phyloP scores from a whole-genome alignment of 202 grass and related monocot genomes.

The Zoysia matrella region DNA sequence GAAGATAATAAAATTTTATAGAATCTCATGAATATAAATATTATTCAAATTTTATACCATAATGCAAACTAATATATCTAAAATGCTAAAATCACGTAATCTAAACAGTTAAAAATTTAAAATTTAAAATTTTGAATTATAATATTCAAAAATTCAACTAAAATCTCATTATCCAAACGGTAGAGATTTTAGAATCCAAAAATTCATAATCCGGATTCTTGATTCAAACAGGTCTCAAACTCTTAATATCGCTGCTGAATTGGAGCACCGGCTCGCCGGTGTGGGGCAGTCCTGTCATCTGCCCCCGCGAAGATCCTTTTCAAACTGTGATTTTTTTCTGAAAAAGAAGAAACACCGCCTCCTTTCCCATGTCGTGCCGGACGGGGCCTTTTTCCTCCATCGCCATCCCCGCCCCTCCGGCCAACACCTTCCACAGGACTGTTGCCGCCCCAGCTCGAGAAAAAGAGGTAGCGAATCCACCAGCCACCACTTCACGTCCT shows the following conservation, averaged over 20 bases:
- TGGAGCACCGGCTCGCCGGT: background rate
- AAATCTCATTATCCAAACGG: too few species aligned
- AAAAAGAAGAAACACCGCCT: slow-evolving; percentile 58
- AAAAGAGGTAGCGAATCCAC: background rate
- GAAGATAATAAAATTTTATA: too few species aligned
- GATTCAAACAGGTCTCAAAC: too few species aligned
- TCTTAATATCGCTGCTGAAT: slow-evolving; percentile 23
- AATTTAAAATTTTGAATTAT: too few species aligned
- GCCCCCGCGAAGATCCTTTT: slow-evolving; percentile 55
- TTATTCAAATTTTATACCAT: too few species aligned
- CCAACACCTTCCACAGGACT: slow-evolving; percentile 54
- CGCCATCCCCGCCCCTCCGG: slow-evolving; percentile 42
- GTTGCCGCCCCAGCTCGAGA: slow-evolving; percentile 57
- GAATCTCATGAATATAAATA: too few species aligned
- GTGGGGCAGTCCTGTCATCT: slow-evolving; percentile 44
- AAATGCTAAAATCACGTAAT: too few species aligned
- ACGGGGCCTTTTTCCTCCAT: slow-evolving; percentile 30
- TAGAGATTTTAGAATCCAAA: too few species aligned
- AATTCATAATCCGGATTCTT: too few species aligned
- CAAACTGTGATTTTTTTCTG: slow-evolving; percentile 62
- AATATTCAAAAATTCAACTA: too few species aligned
- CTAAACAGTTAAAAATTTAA: too few species aligned
- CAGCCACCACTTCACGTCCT: background rate
- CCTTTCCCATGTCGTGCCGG: slow-evolving; percentile 21
- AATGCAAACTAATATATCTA: too few species aligned